Evolutionary conservation across 208 protist genomes (phyloP), one percentile per base, ranked within the genome.

Genomic region (Leishmania guyanensis): DNA sequence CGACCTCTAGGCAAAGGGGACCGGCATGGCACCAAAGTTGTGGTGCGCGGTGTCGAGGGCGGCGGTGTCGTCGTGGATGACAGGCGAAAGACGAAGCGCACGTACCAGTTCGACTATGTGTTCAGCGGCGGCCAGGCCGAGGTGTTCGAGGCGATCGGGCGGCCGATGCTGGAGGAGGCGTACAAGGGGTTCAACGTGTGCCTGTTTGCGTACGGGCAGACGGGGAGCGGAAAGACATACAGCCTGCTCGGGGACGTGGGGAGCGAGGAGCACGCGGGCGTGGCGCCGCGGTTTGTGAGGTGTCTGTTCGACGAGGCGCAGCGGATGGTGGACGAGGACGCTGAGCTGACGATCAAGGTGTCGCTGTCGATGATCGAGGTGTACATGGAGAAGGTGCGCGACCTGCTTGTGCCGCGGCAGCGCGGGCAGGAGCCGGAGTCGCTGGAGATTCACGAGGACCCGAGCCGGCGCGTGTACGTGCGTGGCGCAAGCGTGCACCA

Each of bases 141-240:
- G 78, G 74, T 97, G 72, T 97, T 90, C 84, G 88, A 96, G 48
- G 69, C 81, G 36, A 90, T 97, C 83, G 94, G 94, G 26, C 62
- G 62, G 62, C 92, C 92, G 70, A 97, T 97, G 94, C 80, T 97
- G 66, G 79, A 84, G 65, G 92, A 97, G 80, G 90, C 91, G 26
- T 95, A 94, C 90, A 90, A 92, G 78, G 93, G 93, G 4, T 97
- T 94, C 81, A 95, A 96, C 79, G 91, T 94, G 26, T 94, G 93
- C 81, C 79, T 95, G 39, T 94, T 95, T 84, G 92, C 92, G 39
- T 95, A 95, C 74, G 92, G 92, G 2, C 92, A 95, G 82, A 95
- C 92, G 54, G 92, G 92, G n/a, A 92, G 86, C 73, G 91, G 91
- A 14, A 95, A 95, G 78, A 95, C 91, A 36, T 84, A 95, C 82